Base-by-base conservation (phyloP, 2,329 filamentous ascomycete species). In the Ambrosiella xylebori region DNA sequence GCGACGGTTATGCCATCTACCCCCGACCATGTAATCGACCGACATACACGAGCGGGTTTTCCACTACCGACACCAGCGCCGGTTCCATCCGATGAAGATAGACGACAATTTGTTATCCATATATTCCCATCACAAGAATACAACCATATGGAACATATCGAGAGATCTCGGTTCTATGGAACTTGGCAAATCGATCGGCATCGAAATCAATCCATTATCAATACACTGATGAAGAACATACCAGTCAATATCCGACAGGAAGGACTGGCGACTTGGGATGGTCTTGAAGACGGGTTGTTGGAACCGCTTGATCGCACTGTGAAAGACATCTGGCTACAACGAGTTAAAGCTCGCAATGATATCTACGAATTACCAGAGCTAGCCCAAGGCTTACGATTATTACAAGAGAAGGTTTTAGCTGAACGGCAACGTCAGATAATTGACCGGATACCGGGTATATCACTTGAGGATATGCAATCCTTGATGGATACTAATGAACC, bases 231-330 rank as follows among this genome's bases (percentile, higher is more conserved):
- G 57, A 66, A 66, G 37, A 68, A 69, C 1, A 64, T 76, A 27
- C 75, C 74, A 0, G 61, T 64, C 6, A 69, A 65, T 39, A 65
- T 74, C 58, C 66, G 67, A 13, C 64, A 66, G 7, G 65, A 66
- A 7, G 74, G 72, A 3, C 65, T 77, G 38, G 67, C 67, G 27
- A 71, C 76, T 62, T 78, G 75, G 75, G 67, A 68, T 54, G 63
- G 63, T 8, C 64, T 64, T 19, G 64, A 65, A 7, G 63, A 64
- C 61, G 57, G 62, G 50, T 61, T 63, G 36, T 62, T 63, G 47
- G 61, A 62, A 15, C 60, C 52, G 9, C 12, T 11, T 27, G 57
- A 49, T 4, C 37, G 38, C 5, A 47, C 57, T 8, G 56, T 51
- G 9, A 53, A 44, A 49, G 50, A 37, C n/a, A 61, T 57, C 19